Evolutionary conservation across 495 filamentous ascomycete species (phyloP), one percentile per base, ranked within the genome.

Genomic region (Extremus antarcticus): DNA sequence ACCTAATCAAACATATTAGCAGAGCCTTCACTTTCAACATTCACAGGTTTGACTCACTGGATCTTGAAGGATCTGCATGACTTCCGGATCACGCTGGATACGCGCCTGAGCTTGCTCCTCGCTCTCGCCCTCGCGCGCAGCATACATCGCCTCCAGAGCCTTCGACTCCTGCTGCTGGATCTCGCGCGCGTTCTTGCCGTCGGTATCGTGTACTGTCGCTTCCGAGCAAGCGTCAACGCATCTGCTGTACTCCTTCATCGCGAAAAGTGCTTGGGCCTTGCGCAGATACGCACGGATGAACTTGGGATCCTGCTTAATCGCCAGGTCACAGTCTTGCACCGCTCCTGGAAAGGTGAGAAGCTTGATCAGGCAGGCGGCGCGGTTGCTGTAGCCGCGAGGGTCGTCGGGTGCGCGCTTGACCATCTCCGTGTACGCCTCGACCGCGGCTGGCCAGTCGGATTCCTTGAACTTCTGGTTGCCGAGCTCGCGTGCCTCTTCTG

Each of bases 391-490:
- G 21, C 94, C 92, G 56, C 92, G 85, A 25, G 94, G 86, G 67
- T 99, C 92, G 1, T 91, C 78, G 17, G 92, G 92, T 0, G 87
- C 82, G 50, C 92, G 90, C 78, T 97, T 97, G 68, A 84, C 85
- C 92, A 96, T 96, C 78, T 99, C 92, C 1, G 75, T 81, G 74
- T 97, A 99, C 1, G 94, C 91, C 41, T 87, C 90, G 21, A 99
- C 91, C 24, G 92, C 92, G 40, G 79, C 94, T 23, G 91, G 90
- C 89, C 91, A 97, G 74, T 99, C 90, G 17, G 82, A 82, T 58
- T 90, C 88, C 75, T 97, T 95, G 80, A 97, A 99, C 70, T 91
- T 92, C 66, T 85, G 76, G 70, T 95, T 95, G 35, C 92, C 92
- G 45, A 94, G 80, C 71, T 95, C 89, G 57, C 92, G 88, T 19